Percentiles rank a stretch among this genome's conserved stretches.
Evolutionary conservation across 2,329 filamentous ascomycete species (phyloP).

Genomic region (Diaporthe eres): DNA sequence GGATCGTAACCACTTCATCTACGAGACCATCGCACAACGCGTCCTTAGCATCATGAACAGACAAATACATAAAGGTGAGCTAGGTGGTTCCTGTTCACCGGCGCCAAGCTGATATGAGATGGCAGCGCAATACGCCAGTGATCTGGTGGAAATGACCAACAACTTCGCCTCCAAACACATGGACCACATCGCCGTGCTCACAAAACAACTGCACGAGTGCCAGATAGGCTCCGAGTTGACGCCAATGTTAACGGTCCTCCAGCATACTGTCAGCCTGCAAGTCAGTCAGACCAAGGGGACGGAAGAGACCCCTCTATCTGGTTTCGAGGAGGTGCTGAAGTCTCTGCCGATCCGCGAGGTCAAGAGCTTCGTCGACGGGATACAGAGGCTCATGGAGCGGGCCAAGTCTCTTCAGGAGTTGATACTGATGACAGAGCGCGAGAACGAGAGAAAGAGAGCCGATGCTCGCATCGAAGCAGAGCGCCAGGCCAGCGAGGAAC

Average conservation of each 20-base stretch:
- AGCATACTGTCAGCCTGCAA: background rate
- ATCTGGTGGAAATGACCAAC: slow-evolving; percentile 27
- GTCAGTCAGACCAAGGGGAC: background rate
- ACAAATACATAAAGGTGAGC: slow-evolving; percentile 28
- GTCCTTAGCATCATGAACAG: slow-evolving; percentile 25
- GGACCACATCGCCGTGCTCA: slow-evolving; percentile 9
- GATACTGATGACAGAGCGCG: slow-evolving; percentile 20
- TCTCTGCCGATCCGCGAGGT: slow-evolving; percentile 9
- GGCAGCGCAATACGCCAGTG: slow-evolving; percentile 25
- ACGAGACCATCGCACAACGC: slow-evolving; percentile 26
- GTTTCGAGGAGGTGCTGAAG: slow-evolving; percentile 17
- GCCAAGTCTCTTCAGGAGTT: slow-evolving; percentile 28
- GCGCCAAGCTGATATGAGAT: background rate
- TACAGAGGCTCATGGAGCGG: slow-evolving; percentile 27
- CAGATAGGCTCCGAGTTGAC: background rate
- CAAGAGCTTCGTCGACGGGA: slow-evolving; percentile 13
- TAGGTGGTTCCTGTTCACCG: no score
- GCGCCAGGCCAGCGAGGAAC: slow-evolving; percentile 3
- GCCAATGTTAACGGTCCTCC: background rate
- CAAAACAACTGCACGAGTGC: slow-evolving; percentile 6
- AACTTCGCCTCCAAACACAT: slow-evolving; percentile 19
- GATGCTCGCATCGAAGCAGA: slow-evolving; percentile 5
- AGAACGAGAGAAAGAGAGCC: slow-evolving; percentile 2
- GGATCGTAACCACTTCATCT: slow-evolving; percentile 14
- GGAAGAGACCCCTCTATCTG: background rate